Base-by-base conservation (phyloP, 768 basidiomycete species). In the Mrakia hoshinonis region DNA sequence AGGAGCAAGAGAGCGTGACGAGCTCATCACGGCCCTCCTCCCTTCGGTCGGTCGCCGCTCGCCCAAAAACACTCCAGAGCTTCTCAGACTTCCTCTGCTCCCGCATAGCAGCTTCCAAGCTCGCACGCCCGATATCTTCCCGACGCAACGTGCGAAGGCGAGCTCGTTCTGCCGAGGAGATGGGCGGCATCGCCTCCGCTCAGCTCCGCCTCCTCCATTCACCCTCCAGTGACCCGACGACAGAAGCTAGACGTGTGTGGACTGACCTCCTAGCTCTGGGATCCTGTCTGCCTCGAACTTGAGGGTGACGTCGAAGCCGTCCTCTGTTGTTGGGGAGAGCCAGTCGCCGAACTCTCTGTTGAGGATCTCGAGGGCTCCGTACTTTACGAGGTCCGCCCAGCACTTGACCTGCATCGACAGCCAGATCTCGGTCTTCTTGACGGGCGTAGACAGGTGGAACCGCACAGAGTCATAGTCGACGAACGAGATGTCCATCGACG, bases 391-490 rank as follows among this genome's bases (percentile, higher is more conserved):
- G 78, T 98, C 92, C 73, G 89, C 86, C 95, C 95, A 99, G 82
- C 95, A 99, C 62, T 91, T 88, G 71, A 98, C 93, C 79, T 88
- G 88, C 92, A 99, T 98, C 38, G 95, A 98, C 26, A 99, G 85
- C 48, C 90, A 82, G 26, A 98, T 82, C 4, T 83, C 78, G 0
- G 89, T 88, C 83, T 95, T 81, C 11, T 68, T 65, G 52, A 73
- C 91, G 3, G 89, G 89, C 0, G 93, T 93, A 18, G 90, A 90
- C 60, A 98, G 81, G 79, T 89, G 94, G 81, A 97, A 99, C 54
- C 92, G 86, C 67, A 97, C 93, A 62, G 92, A 89, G 79, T 99
- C 96, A 75, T 92, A 99, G 81, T 99, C 96, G 67, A 98, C 96
- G 76, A 99, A 99, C 70, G 91, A 86, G 69, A 98, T 89, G 82